Evolutionary conservation across 2,329 filamentous ascomycete species (phyloP).

Genomic region (Aspergillus piperis): DNA sequence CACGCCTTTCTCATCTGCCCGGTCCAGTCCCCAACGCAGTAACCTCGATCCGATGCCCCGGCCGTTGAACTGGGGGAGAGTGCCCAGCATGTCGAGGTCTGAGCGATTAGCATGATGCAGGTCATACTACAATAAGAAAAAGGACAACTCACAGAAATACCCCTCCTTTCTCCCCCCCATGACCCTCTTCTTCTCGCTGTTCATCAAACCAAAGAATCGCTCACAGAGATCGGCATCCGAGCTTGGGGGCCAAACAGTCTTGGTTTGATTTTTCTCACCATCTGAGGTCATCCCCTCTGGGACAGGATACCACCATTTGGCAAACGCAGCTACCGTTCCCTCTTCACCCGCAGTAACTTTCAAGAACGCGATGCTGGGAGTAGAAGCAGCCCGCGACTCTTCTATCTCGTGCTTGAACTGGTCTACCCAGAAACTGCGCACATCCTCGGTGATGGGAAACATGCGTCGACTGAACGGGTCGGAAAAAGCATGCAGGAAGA

Average conservation of each 20-base stretch:
- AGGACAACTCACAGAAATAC: slow-evolving; percentile 12
- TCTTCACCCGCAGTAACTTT: slow-evolving; percentile 5
- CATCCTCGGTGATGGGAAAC: slow-evolving; percentile 10
- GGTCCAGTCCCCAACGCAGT: slow-evolving; percentile 13
- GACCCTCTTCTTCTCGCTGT: neutral
- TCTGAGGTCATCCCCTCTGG: neutral
- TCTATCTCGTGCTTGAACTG: neutral
- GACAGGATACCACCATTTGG: slow-evolving; percentile 7
- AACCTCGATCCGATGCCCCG: slow-evolving; percentile 8
- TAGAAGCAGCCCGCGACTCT: neutral
- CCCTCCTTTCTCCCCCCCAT: slow-evolving; percentile 4
- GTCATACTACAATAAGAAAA: neutral
- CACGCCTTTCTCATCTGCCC: slow-evolving; percentile 10
- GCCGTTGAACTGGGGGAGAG: slow-evolving; percentile 12
- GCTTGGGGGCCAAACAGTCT: slow-evolving; percentile 8
- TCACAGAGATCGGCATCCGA: slow-evolving; percentile 12
- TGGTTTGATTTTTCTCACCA: neutral
- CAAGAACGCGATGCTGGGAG: neutral
- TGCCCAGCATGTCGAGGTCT: slow-evolving; percentile 16
- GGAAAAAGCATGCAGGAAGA: slow-evolving; percentile 9
- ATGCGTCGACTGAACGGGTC: slow-evolving; percentile 13
- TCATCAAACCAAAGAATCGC: slow-evolving; percentile 2
- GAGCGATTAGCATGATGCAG: neutral
- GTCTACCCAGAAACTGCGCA: slow-evolving; percentile 3
- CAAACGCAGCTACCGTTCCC: slow-evolving; percentile 8